Percentiles rank a stretch among this genome's conserved stretches.
Conservation (phyloP, 1,284 basidiomycete species). For the Moesziomyces antarcticus region DNA sequence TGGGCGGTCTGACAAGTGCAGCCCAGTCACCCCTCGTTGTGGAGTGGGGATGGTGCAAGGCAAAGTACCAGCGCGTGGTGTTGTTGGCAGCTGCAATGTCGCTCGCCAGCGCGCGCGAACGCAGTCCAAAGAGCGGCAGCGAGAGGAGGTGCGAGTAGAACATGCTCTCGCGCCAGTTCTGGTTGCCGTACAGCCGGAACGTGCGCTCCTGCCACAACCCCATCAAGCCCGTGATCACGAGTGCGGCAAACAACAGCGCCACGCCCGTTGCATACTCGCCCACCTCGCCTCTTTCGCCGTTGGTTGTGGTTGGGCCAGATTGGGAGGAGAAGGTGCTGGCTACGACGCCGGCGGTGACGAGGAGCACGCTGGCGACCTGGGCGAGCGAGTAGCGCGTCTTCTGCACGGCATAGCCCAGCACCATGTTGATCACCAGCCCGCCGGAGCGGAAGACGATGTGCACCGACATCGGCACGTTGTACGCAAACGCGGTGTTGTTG, state of each 20-base stretch:
- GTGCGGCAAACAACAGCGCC: conserved; percentile 77
- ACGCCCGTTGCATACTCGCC: conserved; percentile 78
- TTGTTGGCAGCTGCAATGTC: conserved; percentile 49
- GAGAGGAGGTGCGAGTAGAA: conserved; percentile 80
- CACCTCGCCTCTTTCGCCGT: no score
- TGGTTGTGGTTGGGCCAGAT: conserved; percentile 53
- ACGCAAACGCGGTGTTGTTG: conserved; percentile 91
- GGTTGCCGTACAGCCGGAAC: conserved; percentile 75
- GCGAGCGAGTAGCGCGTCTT: conserved; percentile 64
- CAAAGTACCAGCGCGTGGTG: conserved; percentile 53
- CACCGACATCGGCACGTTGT: conserved; percentile 84
- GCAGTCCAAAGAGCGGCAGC: conserved; percentile 75
- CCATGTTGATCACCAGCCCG: conserved; percentile 83
- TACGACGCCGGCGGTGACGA: conserved; percentile 85
- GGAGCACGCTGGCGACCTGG: conserved; percentile 74
- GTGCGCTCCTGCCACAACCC: conserved; percentile 88
- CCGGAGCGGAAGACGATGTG: conserved; percentile 95
- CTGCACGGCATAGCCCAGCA: conserved; percentile 76
- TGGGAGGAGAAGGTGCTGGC: conserved; percentile 79
- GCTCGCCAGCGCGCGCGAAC: conserved; percentile 4
- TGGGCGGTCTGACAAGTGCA: conserved; percentile 4
- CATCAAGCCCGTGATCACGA: conserved; percentile 83
- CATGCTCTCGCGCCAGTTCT: conserved; percentile 87
- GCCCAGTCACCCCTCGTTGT: neutral
- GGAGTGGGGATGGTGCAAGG: conserved; percentile 19